These are phyloP conservation scores for Nannizziopsis arthrosporioides DNA, from an alignment of 2,329 filamentous ascomycete genomes.

Conservation along the genomic window DNA sequence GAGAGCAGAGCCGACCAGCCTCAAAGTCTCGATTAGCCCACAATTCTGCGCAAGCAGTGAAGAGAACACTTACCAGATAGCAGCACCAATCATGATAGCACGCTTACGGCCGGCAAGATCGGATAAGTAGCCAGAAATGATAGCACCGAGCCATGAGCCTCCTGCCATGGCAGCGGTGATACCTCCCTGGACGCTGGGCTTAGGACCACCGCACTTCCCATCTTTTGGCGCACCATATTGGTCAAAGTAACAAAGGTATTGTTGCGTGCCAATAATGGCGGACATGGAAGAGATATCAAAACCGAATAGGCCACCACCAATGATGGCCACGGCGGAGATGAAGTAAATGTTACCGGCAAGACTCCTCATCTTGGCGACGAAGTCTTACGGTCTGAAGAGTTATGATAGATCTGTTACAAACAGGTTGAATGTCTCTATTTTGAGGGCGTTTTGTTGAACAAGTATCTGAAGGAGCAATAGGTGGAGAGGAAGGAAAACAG, in stretches of 20 bases:
- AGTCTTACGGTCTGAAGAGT: not conserved
- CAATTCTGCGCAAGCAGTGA: not conserved
- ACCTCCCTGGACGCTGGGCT: slow-evolving; percentile 48
- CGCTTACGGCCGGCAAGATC: slow-evolving; percentile 31
- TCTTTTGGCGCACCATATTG: slow-evolving; percentile 32
- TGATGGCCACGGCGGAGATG: slow-evolving; percentile 47
- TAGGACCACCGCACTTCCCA: slow-evolving; percentile 38
- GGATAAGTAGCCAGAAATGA: slow-evolving; percentile 27
- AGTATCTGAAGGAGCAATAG: too few relatives aligned
- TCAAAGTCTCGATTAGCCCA: slow-evolving; percentile 13
- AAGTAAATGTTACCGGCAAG: slow-evolving; percentile 41
- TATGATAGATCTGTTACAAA: not conserved
- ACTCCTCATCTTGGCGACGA: not conserved
- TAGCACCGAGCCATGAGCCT: slow-evolving; percentile 55
- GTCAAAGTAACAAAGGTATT: slow-evolving; percentile 62
- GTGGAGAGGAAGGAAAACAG: too few relatives aligned
- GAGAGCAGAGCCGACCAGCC: slow-evolving; percentile 47
- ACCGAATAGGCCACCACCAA: slow-evolving; percentile 61
- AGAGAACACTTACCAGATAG: slow-evolving; percentile 36
- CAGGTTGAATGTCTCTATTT: not conserved
- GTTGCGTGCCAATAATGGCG: slow-evolving; percentile 52
- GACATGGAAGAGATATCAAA: slow-evolving; percentile 71
- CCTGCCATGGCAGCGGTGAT: slow-evolving; percentile 54
- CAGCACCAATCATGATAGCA: slow-evolving; percentile 42
- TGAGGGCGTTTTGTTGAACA: not conserved